phyloP scores from a whole-genome alignment of 2,329 filamentous ascomycete species.

The Pyricularia pennisetigena region DNA sequence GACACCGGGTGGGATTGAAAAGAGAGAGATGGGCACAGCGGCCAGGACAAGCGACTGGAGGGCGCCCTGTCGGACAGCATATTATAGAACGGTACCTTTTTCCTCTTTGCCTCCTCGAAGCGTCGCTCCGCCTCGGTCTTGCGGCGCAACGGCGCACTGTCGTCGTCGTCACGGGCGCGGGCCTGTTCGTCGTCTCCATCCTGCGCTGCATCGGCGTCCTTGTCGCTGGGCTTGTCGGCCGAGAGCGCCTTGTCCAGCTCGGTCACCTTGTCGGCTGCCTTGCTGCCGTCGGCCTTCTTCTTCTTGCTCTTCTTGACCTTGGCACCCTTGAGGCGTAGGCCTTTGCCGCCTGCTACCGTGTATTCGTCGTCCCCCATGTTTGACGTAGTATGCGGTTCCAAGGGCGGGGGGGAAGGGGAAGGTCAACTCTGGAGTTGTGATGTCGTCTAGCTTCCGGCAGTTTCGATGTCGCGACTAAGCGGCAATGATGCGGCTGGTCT shows the following conservation, averaged over 20 bases:
- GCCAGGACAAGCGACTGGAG: neutral
- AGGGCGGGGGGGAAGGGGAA: neutral
- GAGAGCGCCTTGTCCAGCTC: conserved; percentile 38
- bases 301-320: conserved; percentile 56
- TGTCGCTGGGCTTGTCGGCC: conserved; percentile 2
- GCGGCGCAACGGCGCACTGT: conserved; percentile 14
- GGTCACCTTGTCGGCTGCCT: conserved; percentile 24
- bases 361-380: conserved; percentile 70
- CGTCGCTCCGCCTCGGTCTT: conserved; percentile 82
- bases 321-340: conserved; percentile 78
- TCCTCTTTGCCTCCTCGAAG: conserved; percentile 71
- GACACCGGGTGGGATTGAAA: neutral
- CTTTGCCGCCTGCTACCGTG: conserved; percentile 55
- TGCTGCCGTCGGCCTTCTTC: conserved; percentile 32
- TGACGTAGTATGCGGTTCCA: neutral
- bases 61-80: neutral
- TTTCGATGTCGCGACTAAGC: neutral
- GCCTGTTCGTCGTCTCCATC: conserved; percentile 20
- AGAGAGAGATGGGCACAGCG: neutral
- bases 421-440: neutral
- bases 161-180: conserved; percentile 2
- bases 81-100: conserved; percentile 52
- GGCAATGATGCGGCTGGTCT: neutral
- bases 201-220: conserved; percentile 14
- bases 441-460: neutral